Percentiles rank a stretch among this genome's conserved stretches.
Evolutionary conservation across 495 filamentous ascomycete species (phyloP).

Genomic region (Daldinia concentrica): DNA sequence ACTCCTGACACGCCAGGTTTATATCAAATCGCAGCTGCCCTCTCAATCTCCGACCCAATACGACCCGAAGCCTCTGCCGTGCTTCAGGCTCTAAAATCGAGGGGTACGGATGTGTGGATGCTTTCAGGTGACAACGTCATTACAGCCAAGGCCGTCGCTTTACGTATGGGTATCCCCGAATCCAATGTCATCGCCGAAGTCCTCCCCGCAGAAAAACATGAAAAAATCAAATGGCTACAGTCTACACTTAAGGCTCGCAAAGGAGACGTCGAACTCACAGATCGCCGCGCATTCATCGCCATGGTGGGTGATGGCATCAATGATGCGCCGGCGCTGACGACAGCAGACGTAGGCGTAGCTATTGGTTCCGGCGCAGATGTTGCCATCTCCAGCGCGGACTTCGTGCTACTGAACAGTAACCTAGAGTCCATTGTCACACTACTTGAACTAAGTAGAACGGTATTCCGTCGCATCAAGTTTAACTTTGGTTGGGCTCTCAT

Average conservation of each 20-base stretch:
- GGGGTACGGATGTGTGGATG: slow-evolving; percentile 83
- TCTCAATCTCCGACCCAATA: slow-evolving; percentile 76
- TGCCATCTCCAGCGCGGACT: slow-evolving; percentile 81
- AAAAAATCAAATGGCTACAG: slow-evolving; percentile 83
- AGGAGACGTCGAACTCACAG: slow-evolving; percentile 39
- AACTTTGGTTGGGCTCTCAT: slow-evolving; percentile 92
- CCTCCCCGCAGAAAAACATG: slow-evolving; percentile 85
- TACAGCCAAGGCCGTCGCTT: slow-evolving; percentile 80
- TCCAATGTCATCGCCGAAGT: slow-evolving; percentile 87
- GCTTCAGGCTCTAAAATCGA: slow-evolving; percentile 71
- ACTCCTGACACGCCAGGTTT: background rate
- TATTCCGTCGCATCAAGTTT: slow-evolving; percentile 81
- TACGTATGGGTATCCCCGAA: slow-evolving; percentile 75
- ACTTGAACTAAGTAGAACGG: slow-evolving; percentile 71
- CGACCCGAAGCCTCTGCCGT: slow-evolving; percentile 76
- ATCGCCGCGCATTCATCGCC: slow-evolving; percentile 53
- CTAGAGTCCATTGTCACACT: slow-evolving; percentile 76
- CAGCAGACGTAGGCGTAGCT: slow-evolving; percentile 84
- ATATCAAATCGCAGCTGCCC: slow-evolving; percentile 56
- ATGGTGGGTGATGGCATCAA: slow-evolving; percentile 89
- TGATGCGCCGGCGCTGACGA: slow-evolving; percentile 82
- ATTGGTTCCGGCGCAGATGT: slow-evolving; percentile 87
- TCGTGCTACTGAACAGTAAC: slow-evolving; percentile 83
- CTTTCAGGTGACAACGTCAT: slow-evolving; percentile 84
- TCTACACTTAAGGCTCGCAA: slow-evolving; percentile 57